Percentiles rank a stretch among this genome's conserved stretches.
These are phyloP conservation scores for Aciculoconidium aculeatum DNA, from an alignment of 805 yeast genomes.

Conservation along the genomic window DNA sequence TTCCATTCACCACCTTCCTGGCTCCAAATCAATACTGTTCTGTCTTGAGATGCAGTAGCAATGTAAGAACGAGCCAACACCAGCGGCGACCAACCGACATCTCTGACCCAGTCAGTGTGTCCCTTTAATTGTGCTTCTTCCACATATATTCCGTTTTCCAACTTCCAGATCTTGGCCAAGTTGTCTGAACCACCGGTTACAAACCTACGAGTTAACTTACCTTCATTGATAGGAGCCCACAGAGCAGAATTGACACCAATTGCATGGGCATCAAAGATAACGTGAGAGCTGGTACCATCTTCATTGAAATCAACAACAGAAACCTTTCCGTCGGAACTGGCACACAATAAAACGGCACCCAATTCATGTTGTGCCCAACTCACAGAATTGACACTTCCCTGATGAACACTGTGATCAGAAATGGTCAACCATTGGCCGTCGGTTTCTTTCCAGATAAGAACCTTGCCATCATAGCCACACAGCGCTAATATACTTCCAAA, in stretches of 20 bases:
- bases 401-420: slow-evolving; percentile 82
- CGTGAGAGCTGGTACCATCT: slow-evolving; percentile 71
- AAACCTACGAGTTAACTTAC: slow-evolving; percentile 49
- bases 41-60: slow-evolving; percentile 96
- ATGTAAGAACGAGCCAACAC: slow-evolving; percentile 80
- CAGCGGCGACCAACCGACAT: slow-evolving; percentile 97
- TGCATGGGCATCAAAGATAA: slow-evolving; percentile 73
- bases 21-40: slow-evolving; percentile 92
- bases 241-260: slow-evolving; percentile 93
- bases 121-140: slow-evolving; percentile 79
- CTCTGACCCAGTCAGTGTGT: slow-evolving; percentile 98
- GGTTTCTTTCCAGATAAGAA: slow-evolving; percentile 84
- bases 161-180: slow-evolving; percentile 85
- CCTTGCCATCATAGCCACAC: slow-evolving; percentile 93
- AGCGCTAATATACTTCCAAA: slow-evolving; percentile 93
- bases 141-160: slow-evolving; percentile 52
- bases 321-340: slow-evolving; percentile 89
- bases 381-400: slow-evolving; percentile 90
- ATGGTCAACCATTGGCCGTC: slow-evolving; percentile 81
- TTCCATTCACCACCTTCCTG: slow-evolving; percentile 79
- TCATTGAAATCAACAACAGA: slow-evolving; percentile 88
- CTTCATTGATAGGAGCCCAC: slow-evolving; percentile 71
- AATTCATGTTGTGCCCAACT: slow-evolving; percentile 97
- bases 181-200: slow-evolving; percentile 96
- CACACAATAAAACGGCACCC: slow-evolving; percentile 85